phyloP scores from a whole-genome alignment of 2,329 filamentous ascomycete species.

The Fusarium hainanense region DNA sequence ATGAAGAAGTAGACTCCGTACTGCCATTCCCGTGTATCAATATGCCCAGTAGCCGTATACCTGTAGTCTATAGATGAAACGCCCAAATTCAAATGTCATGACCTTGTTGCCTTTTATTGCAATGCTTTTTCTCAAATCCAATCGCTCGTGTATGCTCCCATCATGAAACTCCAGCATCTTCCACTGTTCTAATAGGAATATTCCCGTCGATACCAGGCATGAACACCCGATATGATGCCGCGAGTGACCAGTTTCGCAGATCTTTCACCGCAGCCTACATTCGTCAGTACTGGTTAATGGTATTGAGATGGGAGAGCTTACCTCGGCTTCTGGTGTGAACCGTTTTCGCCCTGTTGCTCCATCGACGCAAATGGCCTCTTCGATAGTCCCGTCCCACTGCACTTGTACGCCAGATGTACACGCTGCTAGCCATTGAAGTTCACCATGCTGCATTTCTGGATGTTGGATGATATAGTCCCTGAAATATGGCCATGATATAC shows the following conservation, averaged over 20 bases:
- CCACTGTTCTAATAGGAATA: constrained; percentile 16
- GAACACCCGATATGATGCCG: constrained; percentile 16
- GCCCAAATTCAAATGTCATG: not conserved
- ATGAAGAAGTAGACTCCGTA: not conserved
- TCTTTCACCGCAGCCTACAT: not conserved
- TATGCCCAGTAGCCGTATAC: not conserved
- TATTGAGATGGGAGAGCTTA: accelerated
- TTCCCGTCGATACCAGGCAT: constrained; percentile 26
- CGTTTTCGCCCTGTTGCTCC: not conserved
- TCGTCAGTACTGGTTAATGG: not conserved
- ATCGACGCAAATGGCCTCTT: constrained; percentile 8
- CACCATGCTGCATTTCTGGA: constrained; percentile 21
- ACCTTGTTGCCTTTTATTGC: accelerated
- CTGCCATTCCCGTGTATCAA: not conserved
- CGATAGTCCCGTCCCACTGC: not conserved
- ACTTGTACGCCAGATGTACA: constrained; percentile 1
- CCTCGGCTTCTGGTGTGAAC: constrained; percentile 18
- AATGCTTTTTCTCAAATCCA: not conserved
- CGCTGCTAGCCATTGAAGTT: constrained; percentile 13
- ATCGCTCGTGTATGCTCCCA: not conserved
- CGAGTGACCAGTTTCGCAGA: constrained; percentile 16
- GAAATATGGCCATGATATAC: constrained; percentile 20
- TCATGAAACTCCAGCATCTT: not conserved
- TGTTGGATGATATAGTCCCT: constrained; percentile 13
- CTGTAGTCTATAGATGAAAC: not conserved